Evolutionary conservation across 306 rosid genomes (phyloP).

Genomic region (Pachyrhizus erosus): DNA sequence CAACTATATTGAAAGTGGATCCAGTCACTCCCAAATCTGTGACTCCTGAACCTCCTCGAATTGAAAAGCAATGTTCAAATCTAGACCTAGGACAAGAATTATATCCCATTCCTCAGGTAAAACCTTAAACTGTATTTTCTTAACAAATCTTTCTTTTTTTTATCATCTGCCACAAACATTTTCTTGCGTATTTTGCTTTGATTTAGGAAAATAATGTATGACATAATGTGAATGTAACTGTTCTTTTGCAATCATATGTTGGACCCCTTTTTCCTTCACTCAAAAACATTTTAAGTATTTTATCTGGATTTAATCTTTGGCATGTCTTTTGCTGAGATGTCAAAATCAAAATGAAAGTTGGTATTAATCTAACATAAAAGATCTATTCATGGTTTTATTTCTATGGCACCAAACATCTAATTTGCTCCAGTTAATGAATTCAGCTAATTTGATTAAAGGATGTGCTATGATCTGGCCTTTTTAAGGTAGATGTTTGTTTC

Average conservation of each 20-base stretch:
- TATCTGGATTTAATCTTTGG: not conserved
- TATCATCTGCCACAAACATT: not conserved
- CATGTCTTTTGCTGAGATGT: slow-evolving; percentile 14
- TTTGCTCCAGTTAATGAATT: not conserved
- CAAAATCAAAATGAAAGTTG: not conserved
- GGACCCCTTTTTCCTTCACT: not conserved
- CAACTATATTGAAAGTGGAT: slow-evolving; percentile 52
- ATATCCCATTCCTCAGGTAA: slow-evolving; percentile 55
- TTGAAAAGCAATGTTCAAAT: slow-evolving; percentile 50
- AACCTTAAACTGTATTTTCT: slow-evolving; percentile 1
- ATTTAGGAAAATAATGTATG: not conserved
- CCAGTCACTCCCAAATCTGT: slow-evolving; percentile 79
- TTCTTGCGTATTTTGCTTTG: slow-evolving; percentile 1
- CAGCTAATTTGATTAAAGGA: not conserved
- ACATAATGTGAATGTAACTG: not conserved
- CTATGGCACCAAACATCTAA: not conserved
- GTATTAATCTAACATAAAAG: not conserved
- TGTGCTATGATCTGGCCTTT: not conserved
- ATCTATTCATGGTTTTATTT: not conserved
- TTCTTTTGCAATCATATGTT: not conserved
- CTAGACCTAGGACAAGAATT: slow-evolving; percentile 44
- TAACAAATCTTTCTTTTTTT: not conserved
- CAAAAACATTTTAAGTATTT: not conserved
- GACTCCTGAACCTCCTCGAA: slow-evolving; percentile 71
- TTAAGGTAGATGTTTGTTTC: not conserved